A percentile compares a stretch with the other conserved stretches of the same genome.
phyloP scores from a whole-genome alignment of 257 asterid species.

The Nyctanthes arbortristis region DNA sequence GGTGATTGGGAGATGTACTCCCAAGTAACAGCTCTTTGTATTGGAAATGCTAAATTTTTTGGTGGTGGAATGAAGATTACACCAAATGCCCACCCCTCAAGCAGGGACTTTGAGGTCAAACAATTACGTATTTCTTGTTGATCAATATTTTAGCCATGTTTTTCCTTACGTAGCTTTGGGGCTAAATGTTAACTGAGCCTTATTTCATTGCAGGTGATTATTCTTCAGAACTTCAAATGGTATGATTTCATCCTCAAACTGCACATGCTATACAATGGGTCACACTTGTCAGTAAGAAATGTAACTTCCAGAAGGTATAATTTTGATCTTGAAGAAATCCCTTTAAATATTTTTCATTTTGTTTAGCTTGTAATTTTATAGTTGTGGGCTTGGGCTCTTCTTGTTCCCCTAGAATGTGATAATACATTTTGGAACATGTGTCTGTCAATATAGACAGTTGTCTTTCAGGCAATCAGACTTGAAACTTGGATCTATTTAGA shows the following conservation, averaged over 20 bases:
- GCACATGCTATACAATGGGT: constrained; percentile 80
- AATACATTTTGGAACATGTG: not conserved
- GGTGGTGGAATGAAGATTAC: constrained; percentile 97
- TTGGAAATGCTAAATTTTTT: constrained; percentile 90
- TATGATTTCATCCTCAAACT: constrained; percentile 70
- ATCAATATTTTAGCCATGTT: not conserved
- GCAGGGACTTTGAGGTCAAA: constrained; percentile 70
- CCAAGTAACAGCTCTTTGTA: constrained; percentile 86
- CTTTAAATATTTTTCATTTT: constrained; percentile 18
- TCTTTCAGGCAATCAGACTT: not conserved
- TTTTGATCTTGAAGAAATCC: constrained; percentile 10
- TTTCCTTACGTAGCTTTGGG: not conserved
- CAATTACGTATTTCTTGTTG: constrained; percentile 16
- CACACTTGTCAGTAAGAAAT: constrained; percentile 78
- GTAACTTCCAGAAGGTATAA: constrained; percentile 74
- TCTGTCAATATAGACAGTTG: not conserved
- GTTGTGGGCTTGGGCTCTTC: constrained; percentile 14
- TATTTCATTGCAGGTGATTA: constrained; percentile 58
- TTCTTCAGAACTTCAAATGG: constrained; percentile 89
- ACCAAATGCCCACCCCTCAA: constrained; percentile 71
- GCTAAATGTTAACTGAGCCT: constrained; percentile 11
- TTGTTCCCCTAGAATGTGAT: not conserved
- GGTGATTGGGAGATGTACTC: constrained; percentile 82
- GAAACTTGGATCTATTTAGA: not conserved
- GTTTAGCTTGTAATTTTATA: constrained; percentile 4